Base-by-base conservation (phyloP, 2,329 filamentous ascomycete species). In the Emmonsiellopsis sp. region DNA sequence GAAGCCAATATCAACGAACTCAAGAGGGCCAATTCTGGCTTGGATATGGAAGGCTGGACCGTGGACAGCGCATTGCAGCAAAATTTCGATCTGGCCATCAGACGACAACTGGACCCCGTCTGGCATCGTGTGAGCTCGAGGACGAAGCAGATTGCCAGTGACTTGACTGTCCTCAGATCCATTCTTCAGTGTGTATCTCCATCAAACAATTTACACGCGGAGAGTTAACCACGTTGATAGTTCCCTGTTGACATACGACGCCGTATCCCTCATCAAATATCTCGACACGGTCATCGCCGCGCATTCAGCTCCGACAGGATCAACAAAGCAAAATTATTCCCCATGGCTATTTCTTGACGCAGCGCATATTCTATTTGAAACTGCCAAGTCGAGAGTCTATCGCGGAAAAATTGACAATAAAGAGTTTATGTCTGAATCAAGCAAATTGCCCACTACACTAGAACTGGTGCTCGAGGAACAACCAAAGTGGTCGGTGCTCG, bases 21-120 rank as follows among this genome's bases (percentile, higher is more conserved):
- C 43, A 94, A 92, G 67, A 97, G 95, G 71, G 82, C 83, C 14
- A 97, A 96, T 64, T 80, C 84, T 1, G 91, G 90, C 2, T 75
- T 98, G 6, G 92, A 97, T 61, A 91, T 97, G 83, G 91, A 94
- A 55, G 91, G 96, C 64, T 97, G 92, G 92, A 96, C 89, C 49
- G 77, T 95, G 14, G 92, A 97, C 68, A 96, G 88, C 64, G 92
- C 92, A 37, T 73, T 97, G 56, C 86, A 96, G 60, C 88, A 86
- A 64, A 95, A 90, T 63, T 98, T 98, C 67, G 93, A 97, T 67
- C 77, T 87, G 56, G 86, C 91, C 53, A 84, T 98, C 49, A 81
- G 92, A 57, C 81, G 91, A 54, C 93, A 98, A 68, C 75, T 98
- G 14, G 91, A 97, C 64, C 91, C 92, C 4, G 91, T 97, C 55